phyloP scores from a whole-genome alignment of 768 basidiomycete species.

The Tremella fuciformis region DNA sequence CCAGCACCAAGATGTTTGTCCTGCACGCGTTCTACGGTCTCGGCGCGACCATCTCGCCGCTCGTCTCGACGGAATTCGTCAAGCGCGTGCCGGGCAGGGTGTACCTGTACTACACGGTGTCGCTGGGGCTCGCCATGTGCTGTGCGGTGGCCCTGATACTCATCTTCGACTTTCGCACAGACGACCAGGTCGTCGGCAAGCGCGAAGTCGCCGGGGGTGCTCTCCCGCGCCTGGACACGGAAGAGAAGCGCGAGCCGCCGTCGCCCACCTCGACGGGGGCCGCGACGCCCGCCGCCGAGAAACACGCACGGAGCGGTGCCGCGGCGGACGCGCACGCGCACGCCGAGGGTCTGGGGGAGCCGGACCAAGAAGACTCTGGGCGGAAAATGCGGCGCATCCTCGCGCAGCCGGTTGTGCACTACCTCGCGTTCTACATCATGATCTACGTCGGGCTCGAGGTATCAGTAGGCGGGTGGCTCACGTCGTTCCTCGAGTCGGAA shows the following conservation, averaged over 20 bases:
- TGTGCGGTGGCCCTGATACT: slow-evolving; percentile 59
- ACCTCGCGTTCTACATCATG: slow-evolving; percentile 48
- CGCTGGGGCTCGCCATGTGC: slow-evolving; percentile 63
- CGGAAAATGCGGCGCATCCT: slow-evolving; percentile 47
- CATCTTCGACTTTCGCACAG: slow-evolving; percentile 68
- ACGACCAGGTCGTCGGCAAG: slow-evolving; percentile 60
- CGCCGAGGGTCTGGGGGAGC: no score
- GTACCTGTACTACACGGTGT: slow-evolving; percentile 67
- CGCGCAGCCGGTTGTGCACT: slow-evolving; percentile 36
- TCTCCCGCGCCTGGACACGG: slow-evolving; percentile 4
- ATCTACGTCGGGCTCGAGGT: slow-evolving; percentile 54
- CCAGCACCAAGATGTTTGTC: slow-evolving; percentile 52
- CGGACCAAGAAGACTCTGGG: slow-evolving; percentile 8
- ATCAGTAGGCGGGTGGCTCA: slow-evolving; percentile 51
- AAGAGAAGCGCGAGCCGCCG: not conserved
- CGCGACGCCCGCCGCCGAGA: not conserved
- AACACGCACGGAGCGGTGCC: no score
- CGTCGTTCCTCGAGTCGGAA: slow-evolving; percentile 39
- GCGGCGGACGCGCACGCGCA: no score
- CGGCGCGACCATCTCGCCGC: slow-evolving; percentile 64
- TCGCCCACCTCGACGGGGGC: not conserved
- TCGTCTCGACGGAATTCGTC: slow-evolving; percentile 75
- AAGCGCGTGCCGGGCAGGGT: slow-evolving; percentile 21
- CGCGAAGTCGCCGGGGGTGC: slow-evolving; percentile 7
- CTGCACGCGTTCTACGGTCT: slow-evolving; percentile 49